Conservation (phyloP, 2,329 filamentous ascomycete genomes). For the Aspergillus calidoustus region DNA sequence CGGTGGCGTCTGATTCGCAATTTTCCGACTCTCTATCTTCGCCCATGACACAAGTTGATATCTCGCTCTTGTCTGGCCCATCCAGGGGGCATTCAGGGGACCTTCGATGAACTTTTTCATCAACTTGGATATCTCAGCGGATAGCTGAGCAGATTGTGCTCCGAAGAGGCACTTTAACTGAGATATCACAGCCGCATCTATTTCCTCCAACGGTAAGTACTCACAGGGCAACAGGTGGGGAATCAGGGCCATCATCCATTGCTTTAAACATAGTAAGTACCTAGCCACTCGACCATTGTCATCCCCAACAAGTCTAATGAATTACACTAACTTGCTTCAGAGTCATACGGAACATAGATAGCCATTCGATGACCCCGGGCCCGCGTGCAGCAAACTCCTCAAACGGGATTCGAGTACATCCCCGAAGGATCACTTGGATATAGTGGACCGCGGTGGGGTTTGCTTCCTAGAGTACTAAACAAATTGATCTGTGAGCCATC, state of each 20-base stretch:
- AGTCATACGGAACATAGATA: not conserved
- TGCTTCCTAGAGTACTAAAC: not conserved
- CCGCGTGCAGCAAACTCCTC: not conserved
- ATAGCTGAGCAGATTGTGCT: not conserved
- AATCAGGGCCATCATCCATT: not conserved
- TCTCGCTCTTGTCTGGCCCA: not conserved
- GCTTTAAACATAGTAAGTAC: not conserved
- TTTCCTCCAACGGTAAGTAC: not conserved
- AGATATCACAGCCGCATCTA: not conserved
- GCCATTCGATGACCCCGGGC: not conserved
- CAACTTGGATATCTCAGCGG: not conserved
- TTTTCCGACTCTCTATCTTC: not conserved
- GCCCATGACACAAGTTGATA: not conserved
- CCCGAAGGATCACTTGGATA: not conserved
- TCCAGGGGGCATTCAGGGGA: not conserved
- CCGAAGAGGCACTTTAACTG: not conserved
- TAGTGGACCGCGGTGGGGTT: slow-evolving; percentile 1
- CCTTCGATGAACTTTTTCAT: not conserved
- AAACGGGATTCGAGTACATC: not conserved
- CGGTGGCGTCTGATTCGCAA: not conserved
- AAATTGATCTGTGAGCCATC: slow-evolving; percentile 16
- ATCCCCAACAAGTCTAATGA: not conserved
- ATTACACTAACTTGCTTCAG: slow-evolving; percentile 5
- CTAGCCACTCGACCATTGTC: not conserved
- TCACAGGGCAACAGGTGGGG: not conserved